Conservation (phyloP, 108 stramenopile genomes). For the Cylindrotheca closterium region DNA sequence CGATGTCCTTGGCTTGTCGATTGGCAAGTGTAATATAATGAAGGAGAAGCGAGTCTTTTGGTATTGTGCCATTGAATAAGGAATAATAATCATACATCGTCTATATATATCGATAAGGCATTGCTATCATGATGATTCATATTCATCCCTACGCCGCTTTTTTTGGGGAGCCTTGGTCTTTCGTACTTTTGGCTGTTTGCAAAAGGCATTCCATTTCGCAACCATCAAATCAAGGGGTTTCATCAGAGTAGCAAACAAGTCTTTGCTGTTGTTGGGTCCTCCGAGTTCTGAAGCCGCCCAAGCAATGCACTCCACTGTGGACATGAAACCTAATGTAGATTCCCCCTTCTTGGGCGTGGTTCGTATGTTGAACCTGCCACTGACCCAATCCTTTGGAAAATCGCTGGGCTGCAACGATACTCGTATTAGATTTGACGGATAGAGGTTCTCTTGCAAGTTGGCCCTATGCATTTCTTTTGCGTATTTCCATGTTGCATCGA, state of each 20-base stretch:
- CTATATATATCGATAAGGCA: no score
- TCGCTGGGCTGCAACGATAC: constrained; percentile 9
- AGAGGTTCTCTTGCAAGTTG: constrained; percentile 37
- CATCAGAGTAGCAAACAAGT: constrained; percentile 57
- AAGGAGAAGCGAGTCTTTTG: no score
- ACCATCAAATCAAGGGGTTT: constrained; percentile 73
- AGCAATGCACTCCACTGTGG: constrained; percentile 75
- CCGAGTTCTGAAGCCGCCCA: constrained; percentile 59
- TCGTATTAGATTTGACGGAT: constrained; percentile 54
- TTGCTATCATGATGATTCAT: no score
- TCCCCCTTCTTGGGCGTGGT: constrained; percentile 1
- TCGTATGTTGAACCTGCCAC: constrained; percentile 15
- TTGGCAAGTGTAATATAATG: no score
- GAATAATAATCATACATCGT: no score
- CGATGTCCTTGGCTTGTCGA: no score
- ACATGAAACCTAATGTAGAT: constrained; percentile 27
- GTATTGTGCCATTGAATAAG: no score
- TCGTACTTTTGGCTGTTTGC: constrained; percentile 4
- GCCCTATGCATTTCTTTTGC: constrained; percentile 71
- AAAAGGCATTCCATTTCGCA: constrained; percentile 50
- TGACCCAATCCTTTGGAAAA: constrained; percentile 1
- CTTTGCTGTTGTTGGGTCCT: neutral
- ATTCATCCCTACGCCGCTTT: no score
- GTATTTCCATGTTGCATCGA: constrained; percentile 85
- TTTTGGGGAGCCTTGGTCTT: neutral